Base-by-base conservation (phyloP, 768 basidiomycete genomes). In the Termitomyces sp. region DNA sequence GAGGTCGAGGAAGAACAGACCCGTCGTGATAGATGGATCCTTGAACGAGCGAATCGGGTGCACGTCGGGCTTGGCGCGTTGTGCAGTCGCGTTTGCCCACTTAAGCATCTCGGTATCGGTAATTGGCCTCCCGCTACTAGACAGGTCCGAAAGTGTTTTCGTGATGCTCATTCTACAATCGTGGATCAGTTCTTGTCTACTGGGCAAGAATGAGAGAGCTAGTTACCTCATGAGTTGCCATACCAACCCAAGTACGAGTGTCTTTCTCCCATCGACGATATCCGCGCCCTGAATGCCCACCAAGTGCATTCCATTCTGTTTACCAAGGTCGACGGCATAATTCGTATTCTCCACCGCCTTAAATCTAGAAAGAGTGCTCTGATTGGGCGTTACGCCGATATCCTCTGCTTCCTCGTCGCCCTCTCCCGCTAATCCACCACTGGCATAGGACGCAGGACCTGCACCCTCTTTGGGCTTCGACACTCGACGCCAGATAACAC, bases 281-380 rank as follows among this genome's bases (percentile, higher is more conserved):
- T 98, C 96, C 1, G 96, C 87, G 13, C 97, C 97, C 69, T 99
- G 97, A 60, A 98, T 98, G 7, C 96, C 95, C 47, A 99, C 94
- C 60, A 99, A 76, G 69, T 91, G 92, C 91, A 99, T 91, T 46
- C 89, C 87, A 66, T 91, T 95, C 71, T 92, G 88, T 71, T 87
- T 92, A 3, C 85, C 95, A 16, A 99, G 86, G 46, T 98, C 97
- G 44, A 98, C 88, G 8, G 77, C 87, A 66, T 99, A 98, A 72
- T 98, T 99, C 45, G 93, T 97, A 74, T 99, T 98, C 75, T 99
- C 97, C 28, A 99, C 94, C 33, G 88, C 87, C 78, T 99, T 99
- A 82, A 98, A 99, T 54, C 93, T 81, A 41, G 95, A 95, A 20
- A 99, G 79, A 42, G 85, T 86, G 64, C 86, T 85, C 77, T 87